phyloP scores from a whole-genome alignment of 345 rosid species.

The Ricinus communis region DNA sequence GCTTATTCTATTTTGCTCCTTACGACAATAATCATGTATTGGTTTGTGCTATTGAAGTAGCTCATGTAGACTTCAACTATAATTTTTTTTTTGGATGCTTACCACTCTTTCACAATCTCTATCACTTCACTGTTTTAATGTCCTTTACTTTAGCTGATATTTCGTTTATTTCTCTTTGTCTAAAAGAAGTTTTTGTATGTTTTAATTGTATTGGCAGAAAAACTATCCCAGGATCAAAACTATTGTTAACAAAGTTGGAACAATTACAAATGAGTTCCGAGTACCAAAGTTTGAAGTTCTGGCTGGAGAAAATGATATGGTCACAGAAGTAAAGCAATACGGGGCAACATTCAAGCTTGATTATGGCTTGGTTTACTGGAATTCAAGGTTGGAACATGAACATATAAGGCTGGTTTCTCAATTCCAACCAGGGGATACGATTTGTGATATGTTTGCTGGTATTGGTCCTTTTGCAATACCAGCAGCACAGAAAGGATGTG shows the following conservation, averaged over 20 bases:
- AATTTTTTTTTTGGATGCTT: not conserved
- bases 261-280: conserved; percentile 80
- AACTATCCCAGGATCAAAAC: conserved; percentile 83
- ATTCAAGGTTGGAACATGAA: conserved; percentile 93
- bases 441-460: conserved; percentile 97
- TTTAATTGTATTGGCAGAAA: conserved; percentile 52
- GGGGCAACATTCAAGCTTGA: conserved; percentile 92
- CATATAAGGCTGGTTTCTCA: conserved; percentile 75
- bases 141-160: not conserved
- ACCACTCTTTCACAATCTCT: not conserved
- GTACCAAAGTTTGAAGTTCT: conserved; percentile 91
- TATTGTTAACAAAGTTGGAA: conserved; percentile 80
- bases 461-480: conserved; percentile 97
- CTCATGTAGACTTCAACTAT: not conserved
- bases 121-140: not conserved
- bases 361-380: conserved; percentile 86
- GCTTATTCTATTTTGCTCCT: not conserved
- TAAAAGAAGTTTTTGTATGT: not conserved
- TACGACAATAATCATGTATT: not conserved
- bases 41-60: not conserved
- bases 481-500: conserved; percentile 88
- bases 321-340: conserved; percentile 89
- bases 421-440: conserved; percentile 72
- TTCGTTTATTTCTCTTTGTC: not conserved
- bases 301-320: conserved; percentile 80